These are phyloP conservation scores for Phytopythium sindhum DNA, from an alignment of 352 stramenopile species.

Conservation along the genomic window DNA sequence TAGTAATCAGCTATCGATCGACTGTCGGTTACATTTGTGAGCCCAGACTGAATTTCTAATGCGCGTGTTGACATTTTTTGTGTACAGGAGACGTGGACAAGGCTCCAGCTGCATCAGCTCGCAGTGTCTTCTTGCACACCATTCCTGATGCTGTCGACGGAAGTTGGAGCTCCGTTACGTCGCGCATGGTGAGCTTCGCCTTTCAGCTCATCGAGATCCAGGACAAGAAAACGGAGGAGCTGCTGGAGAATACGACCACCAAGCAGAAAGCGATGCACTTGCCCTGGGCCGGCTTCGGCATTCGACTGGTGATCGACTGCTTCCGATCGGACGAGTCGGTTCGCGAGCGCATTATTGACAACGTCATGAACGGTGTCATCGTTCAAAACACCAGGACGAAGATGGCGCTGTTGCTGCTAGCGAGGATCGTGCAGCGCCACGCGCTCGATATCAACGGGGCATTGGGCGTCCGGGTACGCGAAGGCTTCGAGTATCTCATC, in stretches of 20 bases:
- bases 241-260: background rate
- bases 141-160: slow-evolving; percentile 28
- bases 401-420: slow-evolving; percentile 30
- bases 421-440: slow-evolving; percentile 37
- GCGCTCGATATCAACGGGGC: slow-evolving; percentile 28
- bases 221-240: slow-evolving; percentile 18
- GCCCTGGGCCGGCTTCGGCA: slow-evolving; percentile 34
- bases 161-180: slow-evolving; percentile 27
- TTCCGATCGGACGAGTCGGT: slow-evolving; percentile 38
- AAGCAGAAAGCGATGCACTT: slow-evolving; percentile 3
- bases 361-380: slow-evolving; percentile 43
- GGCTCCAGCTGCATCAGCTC: background rate
- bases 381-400: slow-evolving; percentile 25
- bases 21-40: background rate
- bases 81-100: background rate
- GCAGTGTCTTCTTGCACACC: slow-evolving; percentile 23
- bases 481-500: slow-evolving; percentile 55
- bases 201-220: slow-evolving; percentile 31
- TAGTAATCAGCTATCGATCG: background rate
- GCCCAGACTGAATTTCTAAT: background rate
- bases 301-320: slow-evolving; percentile 39
- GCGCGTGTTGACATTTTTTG: background rate
- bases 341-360: slow-evolving; percentile 34
- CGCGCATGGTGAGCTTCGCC: slow-evolving; percentile 29
- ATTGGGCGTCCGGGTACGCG: slow-evolving; percentile 32